Base-by-base conservation (phyloP, 495 filamentous ascomycete genomes). In the Podospora fimiseda region DNA sequence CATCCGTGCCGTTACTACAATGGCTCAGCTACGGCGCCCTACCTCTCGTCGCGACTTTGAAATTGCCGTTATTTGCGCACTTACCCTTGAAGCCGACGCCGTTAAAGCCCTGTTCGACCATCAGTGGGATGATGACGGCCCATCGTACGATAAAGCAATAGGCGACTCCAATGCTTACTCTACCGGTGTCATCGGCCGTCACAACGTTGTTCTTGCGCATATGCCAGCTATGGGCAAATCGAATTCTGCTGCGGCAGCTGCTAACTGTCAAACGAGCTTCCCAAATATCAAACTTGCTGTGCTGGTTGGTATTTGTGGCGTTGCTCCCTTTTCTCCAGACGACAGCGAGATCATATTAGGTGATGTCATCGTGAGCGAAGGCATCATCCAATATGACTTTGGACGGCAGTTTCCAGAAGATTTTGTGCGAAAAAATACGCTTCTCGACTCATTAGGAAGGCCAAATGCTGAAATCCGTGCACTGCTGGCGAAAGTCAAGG, bases 301-400 rank as follows among this genome's bases (percentile, higher is more conserved):
- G 14, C 37, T 71, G 19, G 65, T 69, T 2, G 70, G 70, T 4
- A 57, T 73, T 14, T 70, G 70, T 39, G 70, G 67, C 11, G 70
- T 57, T 8, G 57, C 64, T 2, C 69, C 67, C 3, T 33, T 33
- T 33, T 38, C 21, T n/a, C 15, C 48, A 2, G 37, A 36, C 11
- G 36, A 42, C 16, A 39, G 22, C 5, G 50, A 60, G n/a, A 53
- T 72, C 9, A 49, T 72, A 14, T 64, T 77, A 1, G 74, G 75
- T 4, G 74, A 79, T 54, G 70, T 76, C 1, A 60, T 77, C 16
- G 69, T 79, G 36, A 72, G 71, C 49, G 66, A 64, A 1, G 46
- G 43, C 6, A 21, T 59, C 2, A 51, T 74, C n/a, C 58, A 76
- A 48, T 71, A 71, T 50, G 67, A 71, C 45, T 65, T 70, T 54